A percentile compares a stretch with the other conserved stretches of the same genome.
Evolutionary conservation across 441 rosid genomes (phyloP).

Genomic region (Kokia cookei): DNA sequence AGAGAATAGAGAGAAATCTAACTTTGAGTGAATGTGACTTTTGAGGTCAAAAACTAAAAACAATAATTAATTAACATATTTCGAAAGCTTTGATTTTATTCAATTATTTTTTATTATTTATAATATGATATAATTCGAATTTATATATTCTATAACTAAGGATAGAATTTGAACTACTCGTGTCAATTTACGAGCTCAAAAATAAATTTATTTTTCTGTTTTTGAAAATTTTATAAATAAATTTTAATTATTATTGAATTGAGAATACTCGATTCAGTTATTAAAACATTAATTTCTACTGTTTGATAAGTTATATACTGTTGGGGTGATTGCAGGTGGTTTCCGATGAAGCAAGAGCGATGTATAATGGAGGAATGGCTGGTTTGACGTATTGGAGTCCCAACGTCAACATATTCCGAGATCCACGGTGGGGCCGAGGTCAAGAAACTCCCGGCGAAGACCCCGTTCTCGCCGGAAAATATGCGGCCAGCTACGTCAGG

Average conservation of each 20-base stretch:
- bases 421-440: conserved; percentile 79
- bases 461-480: conserved; percentile 51
- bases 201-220: too few relatives aligned
- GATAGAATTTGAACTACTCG: too few relatives aligned
- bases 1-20: background rate
- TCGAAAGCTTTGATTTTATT: background rate
- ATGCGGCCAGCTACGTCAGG: conserved; percentile 54
- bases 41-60: background rate
- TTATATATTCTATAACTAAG: too few relatives aligned
- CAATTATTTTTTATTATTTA: background rate
- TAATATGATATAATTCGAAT: too few relatives aligned
- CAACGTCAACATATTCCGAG: conserved; percentile 69
- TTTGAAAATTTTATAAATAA: too few relatives aligned
- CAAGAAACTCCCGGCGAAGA: conserved; percentile 85
- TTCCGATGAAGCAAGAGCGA: conserved; percentile 75
- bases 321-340: conserved; percentile 29
- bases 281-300: too few relatives aligned
- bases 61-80: background rate
- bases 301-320: background rate
- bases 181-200: too few relatives aligned
- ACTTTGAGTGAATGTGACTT: background rate
- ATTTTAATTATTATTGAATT: too few relatives aligned
- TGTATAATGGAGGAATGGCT: conserved; percentile 71
- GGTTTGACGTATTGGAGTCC: conserved; percentile 77
- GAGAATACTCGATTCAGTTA: too few relatives aligned